Percentiles rank a stretch among this genome's conserved stretches.
These are phyloP conservation scores for Angomonas deanei DNA, from an alignment of 208 protist genomes.

Conservation along the genomic window DNA sequence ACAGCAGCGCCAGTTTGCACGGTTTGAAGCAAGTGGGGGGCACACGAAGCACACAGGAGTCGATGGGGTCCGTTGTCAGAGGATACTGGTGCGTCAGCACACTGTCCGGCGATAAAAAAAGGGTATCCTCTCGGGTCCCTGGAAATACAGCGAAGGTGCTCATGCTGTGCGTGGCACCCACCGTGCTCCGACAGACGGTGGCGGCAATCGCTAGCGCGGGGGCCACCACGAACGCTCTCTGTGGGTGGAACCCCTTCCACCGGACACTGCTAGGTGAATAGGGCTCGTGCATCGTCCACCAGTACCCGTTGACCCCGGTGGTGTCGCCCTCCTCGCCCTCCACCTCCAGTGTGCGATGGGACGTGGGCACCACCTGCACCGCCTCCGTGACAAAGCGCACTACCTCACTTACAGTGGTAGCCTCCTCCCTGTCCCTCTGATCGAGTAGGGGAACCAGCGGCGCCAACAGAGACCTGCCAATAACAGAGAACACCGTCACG, in stretches of 20 bases:
- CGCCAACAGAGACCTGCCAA: neutral
- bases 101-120: slow-evolving; percentile 2
- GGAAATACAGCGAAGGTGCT: slow-evolving; percentile 24
- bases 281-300: slow-evolving; percentile 10
- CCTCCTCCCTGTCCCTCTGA: neutral
- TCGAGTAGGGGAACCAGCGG: neutral
- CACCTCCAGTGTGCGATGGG: neutral
- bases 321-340: neutral
- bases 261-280: neutral
- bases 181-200: slow-evolving; percentile 21
- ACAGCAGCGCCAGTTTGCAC: slow-evolving; percentile 39
- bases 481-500: neutral
- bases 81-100: slow-evolving; percentile 6
- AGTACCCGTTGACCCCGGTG: slow-evolving; percentile 3
- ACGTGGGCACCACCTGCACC: slow-evolving; percentile 10
- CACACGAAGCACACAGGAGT: slow-evolving; percentile 7
- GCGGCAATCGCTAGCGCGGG: slow-evolving; percentile 38
- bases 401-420: neutral
- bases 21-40: slow-evolving; percentile 17
- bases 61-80: slow-evolving; percentile 1
- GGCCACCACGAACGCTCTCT: slow-evolving; percentile 16
- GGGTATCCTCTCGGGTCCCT: neutral
- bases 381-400: neutral
- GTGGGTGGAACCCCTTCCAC: slow-evolving; percentile 8
- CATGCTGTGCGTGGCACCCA: neutral